Conservation (phyloP, 257 asterid genomes). For the Nicotiana tomentosiformis region DNA sequence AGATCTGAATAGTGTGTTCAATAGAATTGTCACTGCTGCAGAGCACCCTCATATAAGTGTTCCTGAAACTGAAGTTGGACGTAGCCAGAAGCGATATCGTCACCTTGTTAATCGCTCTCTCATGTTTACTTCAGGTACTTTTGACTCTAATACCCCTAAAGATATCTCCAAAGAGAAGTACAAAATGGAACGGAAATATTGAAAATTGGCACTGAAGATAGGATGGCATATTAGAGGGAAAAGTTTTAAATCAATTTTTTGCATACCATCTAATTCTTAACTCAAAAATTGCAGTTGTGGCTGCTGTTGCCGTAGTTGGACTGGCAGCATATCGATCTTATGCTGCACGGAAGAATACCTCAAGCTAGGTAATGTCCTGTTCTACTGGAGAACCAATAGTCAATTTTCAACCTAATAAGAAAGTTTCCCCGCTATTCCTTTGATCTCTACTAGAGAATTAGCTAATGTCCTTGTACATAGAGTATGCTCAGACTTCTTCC, state of each 20-base stretch:
- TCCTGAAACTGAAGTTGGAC: slow-evolving; percentile 87
- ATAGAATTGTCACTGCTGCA: slow-evolving; percentile 74
- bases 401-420: slow-evolving; percentile 2
- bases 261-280: slow-evolving; percentile 2
- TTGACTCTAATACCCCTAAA: neutral
- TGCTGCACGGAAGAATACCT: slow-evolving; percentile 67
- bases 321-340: slow-evolving; percentile 73
- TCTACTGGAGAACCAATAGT: neutral
- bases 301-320: slow-evolving; percentile 81
- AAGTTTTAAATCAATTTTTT: neutral
- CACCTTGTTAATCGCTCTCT: slow-evolving; percentile 58
- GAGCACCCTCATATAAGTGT: slow-evolving; percentile 77
- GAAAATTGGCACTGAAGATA: neutral
- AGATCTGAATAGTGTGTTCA: slow-evolving; percentile 69
- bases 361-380: slow-evolving; percentile 15
- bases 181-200: neutral
- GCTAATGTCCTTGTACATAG: slow-evolving; percentile 6
- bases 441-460: neutral
- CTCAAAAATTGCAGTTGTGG: slow-evolving; percentile 60
- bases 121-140: slow-evolving; percentile 67
- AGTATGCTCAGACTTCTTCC: neutral
- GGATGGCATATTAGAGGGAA: neutral
- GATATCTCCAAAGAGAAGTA: neutral
- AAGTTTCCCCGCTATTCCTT: neutral
- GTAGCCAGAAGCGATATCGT: slow-evolving; percentile 55